Conservation (phyloP, 139 green algal species). For the Micractinium sp. region DNA sequence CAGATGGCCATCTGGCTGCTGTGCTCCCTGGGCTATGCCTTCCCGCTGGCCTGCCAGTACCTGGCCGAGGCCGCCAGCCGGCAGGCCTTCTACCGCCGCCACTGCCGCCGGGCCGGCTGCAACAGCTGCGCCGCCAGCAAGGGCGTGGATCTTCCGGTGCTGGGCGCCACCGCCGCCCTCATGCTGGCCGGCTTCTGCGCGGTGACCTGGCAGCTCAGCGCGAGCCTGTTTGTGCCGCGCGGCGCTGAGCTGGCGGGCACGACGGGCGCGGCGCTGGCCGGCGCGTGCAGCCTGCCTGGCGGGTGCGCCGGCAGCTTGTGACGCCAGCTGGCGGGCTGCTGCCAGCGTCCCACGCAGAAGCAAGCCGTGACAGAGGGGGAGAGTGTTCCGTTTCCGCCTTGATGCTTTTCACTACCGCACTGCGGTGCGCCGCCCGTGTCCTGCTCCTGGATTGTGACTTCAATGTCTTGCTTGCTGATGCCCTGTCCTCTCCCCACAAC, state of each 20-base stretch:
- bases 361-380: no score
- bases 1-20: conserved; percentile 2
- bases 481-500: no score
- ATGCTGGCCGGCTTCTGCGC: conserved; percentile 14
- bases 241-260: neutral
- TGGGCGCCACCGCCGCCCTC: neutral
- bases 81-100: neutral
- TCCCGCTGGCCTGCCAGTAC: neutral
- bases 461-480: no score
- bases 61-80: neutral
- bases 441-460: no score
- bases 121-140: neutral
- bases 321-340: neutral
- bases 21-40: conserved; percentile 4
- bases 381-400: no score
- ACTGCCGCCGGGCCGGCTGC: conserved; percentile 1
- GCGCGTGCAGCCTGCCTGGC: neutral
- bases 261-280: neutral
- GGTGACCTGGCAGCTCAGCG: conserved; percentile 16
- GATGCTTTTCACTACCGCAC: no score
- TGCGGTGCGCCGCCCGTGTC: no score
- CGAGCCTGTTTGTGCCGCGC: neutral
- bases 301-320: neutral
- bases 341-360: no score
- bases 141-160: conserved; percentile 1